Percentiles rank a stretch among this genome's conserved stretches.
phyloP scores from a whole-genome alignment of 805 yeast species.

The Myxozyma sirexii region DNA sequence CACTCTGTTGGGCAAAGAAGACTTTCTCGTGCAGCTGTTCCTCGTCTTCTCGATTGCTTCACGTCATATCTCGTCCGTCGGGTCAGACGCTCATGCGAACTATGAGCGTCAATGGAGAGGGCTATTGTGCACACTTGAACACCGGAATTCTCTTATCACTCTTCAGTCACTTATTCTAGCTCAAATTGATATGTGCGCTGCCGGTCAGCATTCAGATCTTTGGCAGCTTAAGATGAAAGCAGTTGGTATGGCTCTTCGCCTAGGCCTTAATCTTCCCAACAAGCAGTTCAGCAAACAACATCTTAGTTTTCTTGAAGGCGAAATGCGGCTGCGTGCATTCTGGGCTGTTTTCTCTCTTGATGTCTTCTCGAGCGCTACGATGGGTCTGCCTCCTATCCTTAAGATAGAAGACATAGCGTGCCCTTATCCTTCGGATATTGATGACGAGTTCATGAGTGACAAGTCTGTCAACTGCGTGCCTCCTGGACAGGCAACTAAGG shows the following conservation, averaged over 20 bases:
- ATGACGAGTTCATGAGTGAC: slow-evolving; percentile 36
- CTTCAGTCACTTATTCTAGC: slow-evolving; percentile 71
- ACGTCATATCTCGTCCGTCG: slow-evolving; percentile 29
- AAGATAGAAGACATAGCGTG: slow-evolving; percentile 85
- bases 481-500: slow-evolving; percentile 38
- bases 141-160: slow-evolving; percentile 36
- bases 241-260: slow-evolving; percentile 80
- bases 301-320: slow-evolving; percentile 71
- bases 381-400: slow-evolving; percentile 81
- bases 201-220: slow-evolving; percentile 72
- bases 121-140: slow-evolving; percentile 28
- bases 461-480: slow-evolving; percentile 22
- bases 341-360: slow-evolving; percentile 85
- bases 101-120: slow-evolving; percentile 39
- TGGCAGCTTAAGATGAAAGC: slow-evolving; percentile 76
- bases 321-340: slow-evolving; percentile 77
- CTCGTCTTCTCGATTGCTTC: slow-evolving; percentile 40
- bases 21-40: slow-evolving; percentile 38
- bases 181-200: slow-evolving; percentile 67
- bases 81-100: slow-evolving; percentile 12
- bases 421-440: slow-evolving; percentile 60
- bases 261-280: slow-evolving; percentile 84
- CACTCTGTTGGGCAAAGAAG: slow-evolving; percentile 29
- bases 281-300: slow-evolving; percentile 26
- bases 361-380: slow-evolving; percentile 67